phyloP scores from a whole-genome alignment of 2,329 filamentous ascomycete genomes.

The Shiraia sp. region DNA sequence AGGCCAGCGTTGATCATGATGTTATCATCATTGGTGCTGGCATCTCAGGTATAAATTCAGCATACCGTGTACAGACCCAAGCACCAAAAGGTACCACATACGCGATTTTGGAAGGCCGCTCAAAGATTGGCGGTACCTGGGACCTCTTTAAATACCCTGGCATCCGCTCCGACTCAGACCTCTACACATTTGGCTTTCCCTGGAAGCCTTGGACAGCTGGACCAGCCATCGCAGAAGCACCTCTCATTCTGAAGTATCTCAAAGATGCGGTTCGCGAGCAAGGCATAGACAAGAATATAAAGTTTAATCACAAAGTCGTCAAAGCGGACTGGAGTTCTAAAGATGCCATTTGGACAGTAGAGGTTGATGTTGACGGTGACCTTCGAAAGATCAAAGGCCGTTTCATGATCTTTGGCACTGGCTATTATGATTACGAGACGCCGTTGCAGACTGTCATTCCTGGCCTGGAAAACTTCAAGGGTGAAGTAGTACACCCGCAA shows the following conservation, averaged over 20 bases:
- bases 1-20: constrained; percentile 17
- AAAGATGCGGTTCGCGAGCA: constrained; percentile 39
- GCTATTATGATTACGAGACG: constrained; percentile 72
- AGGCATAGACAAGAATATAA: constrained; percentile 49
- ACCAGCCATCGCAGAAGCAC: constrained; percentile 44
- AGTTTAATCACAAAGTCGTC: constrained; percentile 43
- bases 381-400: constrained; percentile 18
- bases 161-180: constrained; percentile 54
- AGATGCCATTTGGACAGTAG: constrained; percentile 26
- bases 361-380: constrained; percentile 17
- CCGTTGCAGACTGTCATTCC: constrained; percentile 64
- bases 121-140: constrained; percentile 72
- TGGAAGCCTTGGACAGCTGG: constrained; percentile 66
- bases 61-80: constrained; percentile 64
- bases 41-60: constrained; percentile 73
- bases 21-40: constrained; percentile 69
- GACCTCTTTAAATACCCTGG: constrained; percentile 74
- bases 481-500: constrained; percentile 66
- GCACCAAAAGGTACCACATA: constrained; percentile 58
- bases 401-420: constrained; percentile 62
- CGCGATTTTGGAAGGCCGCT: constrained; percentile 68
- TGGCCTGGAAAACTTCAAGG: constrained; percentile 66
- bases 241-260: constrained; percentile 46
- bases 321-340: constrained; percentile 46
- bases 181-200: constrained; percentile 58